Conservation (phyloP, 208 protist genomes). For the Wallacemonas sp. region DNA sequence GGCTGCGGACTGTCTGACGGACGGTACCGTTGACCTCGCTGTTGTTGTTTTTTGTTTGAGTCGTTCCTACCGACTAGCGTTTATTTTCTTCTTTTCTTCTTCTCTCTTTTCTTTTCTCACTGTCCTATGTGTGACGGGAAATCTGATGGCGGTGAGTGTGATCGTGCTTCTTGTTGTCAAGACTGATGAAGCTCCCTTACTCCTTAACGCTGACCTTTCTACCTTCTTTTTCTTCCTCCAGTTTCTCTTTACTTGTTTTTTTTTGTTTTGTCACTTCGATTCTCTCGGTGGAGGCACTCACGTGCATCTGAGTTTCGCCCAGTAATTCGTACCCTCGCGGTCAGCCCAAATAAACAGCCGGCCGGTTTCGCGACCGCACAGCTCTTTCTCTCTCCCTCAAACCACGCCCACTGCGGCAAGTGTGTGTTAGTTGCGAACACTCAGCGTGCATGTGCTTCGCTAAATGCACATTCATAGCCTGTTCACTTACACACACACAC, state of each 20-base stretch:
- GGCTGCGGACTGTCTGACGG: too few species aligned
- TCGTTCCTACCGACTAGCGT: too few species aligned
- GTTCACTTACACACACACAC: too few species aligned
- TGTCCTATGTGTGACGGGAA: not conserved
- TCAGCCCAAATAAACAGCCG: not conserved
- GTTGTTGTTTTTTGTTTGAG: conserved; percentile 13
- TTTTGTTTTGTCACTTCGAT: not conserved
- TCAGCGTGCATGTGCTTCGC: too few species aligned
- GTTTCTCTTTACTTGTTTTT: not conserved
- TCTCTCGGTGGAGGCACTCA: too few species aligned
- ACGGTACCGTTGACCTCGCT: too few species aligned
- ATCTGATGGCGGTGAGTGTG: not conserved
- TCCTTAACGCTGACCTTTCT: not conserved
- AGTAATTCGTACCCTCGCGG: not conserved
- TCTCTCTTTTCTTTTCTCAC: conserved; percentile 4
- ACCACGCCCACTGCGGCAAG: too few species aligned
- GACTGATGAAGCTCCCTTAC: conserved; percentile 6
- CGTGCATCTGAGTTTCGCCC: not conserved
- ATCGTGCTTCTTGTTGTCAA: not conserved
- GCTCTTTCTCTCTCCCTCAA: too few species aligned
- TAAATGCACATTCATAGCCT: too few species aligned
- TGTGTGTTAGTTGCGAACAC: too few species aligned
- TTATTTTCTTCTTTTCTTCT: conserved; percentile 15
- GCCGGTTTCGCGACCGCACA: too few species aligned
- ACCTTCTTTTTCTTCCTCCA: conserved; percentile 9